Base-by-base conservation (phyloP, 305 asterid species). In the Fraxinus paxiana region DNA sequence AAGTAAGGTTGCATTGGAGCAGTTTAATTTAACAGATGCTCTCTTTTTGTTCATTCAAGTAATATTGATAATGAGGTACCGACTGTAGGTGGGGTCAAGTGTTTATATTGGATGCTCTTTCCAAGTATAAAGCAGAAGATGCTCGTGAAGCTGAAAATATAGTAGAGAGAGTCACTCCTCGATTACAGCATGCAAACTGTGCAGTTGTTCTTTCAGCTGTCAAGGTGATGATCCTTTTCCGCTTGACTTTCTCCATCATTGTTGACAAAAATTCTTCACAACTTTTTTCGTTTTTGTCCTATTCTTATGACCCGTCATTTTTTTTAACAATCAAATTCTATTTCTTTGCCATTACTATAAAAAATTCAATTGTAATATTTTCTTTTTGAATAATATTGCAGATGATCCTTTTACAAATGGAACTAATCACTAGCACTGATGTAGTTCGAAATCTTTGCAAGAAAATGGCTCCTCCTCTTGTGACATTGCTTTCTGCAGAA, bases 371-470 rank as follows among this genome's bases (percentile, higher is more conserved):
- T 22, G 35, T 43, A 31, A 30, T 31, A 69, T 37, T 83, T 80
- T 76, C 15, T 73, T 80, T 81, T 81, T 81, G 75, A 71, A 82
- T 86, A 78, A 34, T 80, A 82, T 73, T 85, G 84, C 94, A 96
- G 99, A 94, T 96, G 99, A 96, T 96, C 87, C 99, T 96, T 87
- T 89, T 93, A 85, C 99, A 96, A 92, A 96, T 96, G 99, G 99
- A 96, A 87, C 90, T 94, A 83, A 94, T 96, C 82, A 92, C 96
- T 79, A 94, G 99, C 93, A 92, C 99, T 28, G 99, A 96, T 87
- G 98, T 96, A 30, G 97, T 96, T 82, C 93, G 98, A 77, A 93
- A 96, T 86, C 99, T 96, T 76, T 96, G 99, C 91, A 96, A 96
- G 92, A 96, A 96, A 89, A 94, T 96, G 99, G 99, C 98, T 79